These are phyloP conservation scores for Cytospora chrysosperma DNA, from an alignment of 2,329 filamentous ascomycete species.

Conservation along the genomic window DNA sequence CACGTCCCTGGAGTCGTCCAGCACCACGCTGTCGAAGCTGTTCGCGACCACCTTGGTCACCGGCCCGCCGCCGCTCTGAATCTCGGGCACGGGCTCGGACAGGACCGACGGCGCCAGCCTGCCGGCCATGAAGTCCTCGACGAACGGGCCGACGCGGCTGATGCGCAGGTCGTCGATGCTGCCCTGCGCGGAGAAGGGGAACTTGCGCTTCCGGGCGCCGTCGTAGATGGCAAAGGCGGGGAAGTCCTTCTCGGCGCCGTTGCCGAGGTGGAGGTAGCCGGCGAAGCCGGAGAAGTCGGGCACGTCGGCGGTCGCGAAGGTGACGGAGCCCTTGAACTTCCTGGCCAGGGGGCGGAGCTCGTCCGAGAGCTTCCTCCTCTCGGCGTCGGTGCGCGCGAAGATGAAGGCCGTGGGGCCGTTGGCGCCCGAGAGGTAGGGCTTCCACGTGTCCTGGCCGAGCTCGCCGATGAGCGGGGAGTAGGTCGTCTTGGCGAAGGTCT, in stretches of 20 bases:
- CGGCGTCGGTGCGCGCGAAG: constrained; percentile 88
- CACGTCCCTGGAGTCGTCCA: constrained; percentile 94
- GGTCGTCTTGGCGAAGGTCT: constrained; percentile 78
- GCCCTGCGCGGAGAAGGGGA: constrained; percentile 80
- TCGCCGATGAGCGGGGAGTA: constrained; percentile 91
- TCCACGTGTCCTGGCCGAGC: constrained; percentile 94
- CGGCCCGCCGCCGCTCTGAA: constrained; percentile 74
- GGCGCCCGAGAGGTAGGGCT: constrained; percentile 81
- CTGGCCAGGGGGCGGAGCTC: constrained; percentile 82
- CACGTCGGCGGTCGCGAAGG: constrained; percentile 97
- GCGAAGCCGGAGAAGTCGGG: constrained; percentile 92
- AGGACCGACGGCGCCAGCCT: constrained; percentile 96
- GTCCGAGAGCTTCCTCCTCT: constrained; percentile 75
- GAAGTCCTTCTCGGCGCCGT: constrained; percentile 71
- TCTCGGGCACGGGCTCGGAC: constrained; percentile 94
- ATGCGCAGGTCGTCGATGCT: constrained; percentile 72
- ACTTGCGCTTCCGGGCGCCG: constrained; percentile 93
- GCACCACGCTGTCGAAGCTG: constrained; percentile 87
- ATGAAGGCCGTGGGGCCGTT: constrained; percentile 95
- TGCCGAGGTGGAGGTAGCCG: constrained; percentile 93
- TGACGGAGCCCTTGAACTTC: constrained; percentile 90
- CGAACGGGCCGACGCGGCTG: constrained; percentile 72
- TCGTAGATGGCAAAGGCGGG: constrained; percentile 98
- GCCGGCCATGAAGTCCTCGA: constrained; percentile 79
- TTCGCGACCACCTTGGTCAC: constrained; percentile 89